phyloP scores from a whole-genome alignment of 257 asterid genomes.

The Plectranthus barbatus region DNA sequence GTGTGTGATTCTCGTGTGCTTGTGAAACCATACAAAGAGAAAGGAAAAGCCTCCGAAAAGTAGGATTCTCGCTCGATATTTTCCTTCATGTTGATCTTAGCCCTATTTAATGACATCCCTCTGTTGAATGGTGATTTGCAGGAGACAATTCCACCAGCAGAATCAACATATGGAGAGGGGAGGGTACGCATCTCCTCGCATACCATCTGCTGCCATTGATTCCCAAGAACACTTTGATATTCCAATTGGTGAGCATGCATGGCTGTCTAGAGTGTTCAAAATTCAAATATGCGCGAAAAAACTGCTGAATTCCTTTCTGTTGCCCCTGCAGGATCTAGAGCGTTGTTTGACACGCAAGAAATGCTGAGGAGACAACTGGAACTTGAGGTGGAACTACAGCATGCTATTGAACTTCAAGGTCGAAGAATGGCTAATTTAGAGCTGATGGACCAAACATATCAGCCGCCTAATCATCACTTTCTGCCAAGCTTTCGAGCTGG shows the following conservation, averaged over 20 bases:
- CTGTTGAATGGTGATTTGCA: slow-evolving; percentile 16
- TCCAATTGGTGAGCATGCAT: slow-evolving; percentile 46
- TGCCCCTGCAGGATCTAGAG: slow-evolving; percentile 39
- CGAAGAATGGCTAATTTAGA: slow-evolving; percentile 56
- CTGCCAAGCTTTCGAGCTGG: slow-evolving; percentile 28
- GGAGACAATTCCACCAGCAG: slow-evolving; percentile 46
- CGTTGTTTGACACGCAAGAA: slow-evolving; percentile 45
- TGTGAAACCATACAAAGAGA: slow-evolving; percentile 90
- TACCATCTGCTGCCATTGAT: slow-evolving; percentile 52
- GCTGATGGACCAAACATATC: slow-evolving; percentile 39
- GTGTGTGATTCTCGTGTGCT: slow-evolving; percentile 94
- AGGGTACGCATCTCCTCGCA: slow-evolving; percentile 39
- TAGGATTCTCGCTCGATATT: slow-evolving; percentile 12
- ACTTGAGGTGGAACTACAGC: slow-evolving; percentile 54
- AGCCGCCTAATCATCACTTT: slow-evolving; percentile 31
- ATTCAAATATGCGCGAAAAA: neutral
- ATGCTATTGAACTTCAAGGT: slow-evolving; percentile 53
- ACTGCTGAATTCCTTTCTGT: neutral
- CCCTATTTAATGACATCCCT: neutral
- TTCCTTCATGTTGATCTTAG: neutral
- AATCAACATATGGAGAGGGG: slow-evolving; percentile 47
- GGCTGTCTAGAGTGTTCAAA: too few species aligned
- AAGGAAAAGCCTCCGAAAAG: slow-evolving; percentile 74
- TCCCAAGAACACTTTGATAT: slow-evolving; percentile 46
- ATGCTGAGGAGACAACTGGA: slow-evolving; percentile 53